Percentiles rank a stretch among this genome's conserved stretches.
Conservation (phyloP, 192 early-diverging fungal species). For the Dimargaris cristalligena region DNA sequence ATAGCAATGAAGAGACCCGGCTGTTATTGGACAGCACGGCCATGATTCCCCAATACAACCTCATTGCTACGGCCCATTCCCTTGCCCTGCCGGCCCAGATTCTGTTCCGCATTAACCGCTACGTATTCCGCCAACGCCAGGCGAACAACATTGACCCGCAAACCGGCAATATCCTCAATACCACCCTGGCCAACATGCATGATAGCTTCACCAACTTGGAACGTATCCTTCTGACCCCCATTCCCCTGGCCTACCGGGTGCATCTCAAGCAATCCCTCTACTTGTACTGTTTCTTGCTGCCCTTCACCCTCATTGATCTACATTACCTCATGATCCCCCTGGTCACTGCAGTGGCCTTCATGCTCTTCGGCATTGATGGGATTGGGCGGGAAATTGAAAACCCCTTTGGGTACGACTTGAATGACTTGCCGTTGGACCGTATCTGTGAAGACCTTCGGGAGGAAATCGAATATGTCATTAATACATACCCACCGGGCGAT, state of each 20-base stretch:
- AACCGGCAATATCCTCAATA: constrained; percentile 28
- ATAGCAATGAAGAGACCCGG: not conserved
- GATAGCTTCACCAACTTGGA: constrained; percentile 46
- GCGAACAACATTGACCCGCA: constrained; percentile 27
- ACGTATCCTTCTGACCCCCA: constrained; percentile 53
- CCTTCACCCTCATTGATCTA: constrained; percentile 7
- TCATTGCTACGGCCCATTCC: too few relatives aligned
- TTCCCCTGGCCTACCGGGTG: constrained; percentile 57
- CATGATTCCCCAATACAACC: too few relatives aligned
- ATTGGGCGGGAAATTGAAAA: constrained; percentile 31
- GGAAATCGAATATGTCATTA: constrained; percentile 35
- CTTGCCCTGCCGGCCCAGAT: constrained; percentile 32
- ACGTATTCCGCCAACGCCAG: constrained; percentile 20
- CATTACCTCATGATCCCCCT: constrained; percentile 18
- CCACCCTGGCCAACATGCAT: constrained; percentile 28
- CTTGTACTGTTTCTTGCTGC: constrained; percentile 35
- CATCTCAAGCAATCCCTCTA: constrained; percentile 63
- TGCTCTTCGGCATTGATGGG: constrained; percentile 32
- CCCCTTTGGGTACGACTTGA: constrained; percentile 35
- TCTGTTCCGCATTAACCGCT: constrained; percentile 40
- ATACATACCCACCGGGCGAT: not conserved
- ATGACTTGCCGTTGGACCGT: constrained; percentile 34
- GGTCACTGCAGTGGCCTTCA: constrained; percentile 26
- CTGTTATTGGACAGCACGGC: not conserved
- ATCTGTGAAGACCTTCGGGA: constrained; percentile 34